These are phyloP conservation scores for Phaffomyces opuntiae DNA, from an alignment of 805 yeast species.

Conservation along the genomic window DNA sequence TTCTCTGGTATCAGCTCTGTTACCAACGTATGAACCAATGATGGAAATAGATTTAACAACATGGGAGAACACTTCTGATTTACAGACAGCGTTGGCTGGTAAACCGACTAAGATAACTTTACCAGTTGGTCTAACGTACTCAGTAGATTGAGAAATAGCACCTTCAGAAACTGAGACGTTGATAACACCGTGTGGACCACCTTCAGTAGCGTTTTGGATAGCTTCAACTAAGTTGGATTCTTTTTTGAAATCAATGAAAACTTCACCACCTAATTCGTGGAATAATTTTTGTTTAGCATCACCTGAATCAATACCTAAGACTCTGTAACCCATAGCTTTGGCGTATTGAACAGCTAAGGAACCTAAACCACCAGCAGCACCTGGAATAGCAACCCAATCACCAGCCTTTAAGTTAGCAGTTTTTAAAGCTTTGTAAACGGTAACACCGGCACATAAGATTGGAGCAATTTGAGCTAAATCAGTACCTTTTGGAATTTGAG, in stretches of 20 bases:
- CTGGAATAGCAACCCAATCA: constrained; percentile 69
- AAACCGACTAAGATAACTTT: constrained; percentile 56
- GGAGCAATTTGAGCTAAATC: constrained; percentile 56
- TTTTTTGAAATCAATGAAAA: constrained; percentile 49
- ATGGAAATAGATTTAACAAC: constrained; percentile 50
- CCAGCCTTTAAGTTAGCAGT: constrained; percentile 54
- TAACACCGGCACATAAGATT: constrained; percentile 35
- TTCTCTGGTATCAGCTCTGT: constrained; percentile 80
- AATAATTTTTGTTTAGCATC: constrained; percentile 53
- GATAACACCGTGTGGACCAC: constrained; percentile 58
- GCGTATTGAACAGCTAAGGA: constrained; percentile 74
- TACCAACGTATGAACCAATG: constrained; percentile 80
- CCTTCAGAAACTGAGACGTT: constrained; percentile 39
- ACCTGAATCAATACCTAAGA: constrained; percentile 72
- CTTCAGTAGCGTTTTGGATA: constrained; percentile 42
- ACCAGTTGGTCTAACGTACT: constrained; percentile 54
- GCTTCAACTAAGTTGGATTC: constrained; percentile 45
- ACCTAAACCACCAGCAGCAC: constrained; percentile 83
- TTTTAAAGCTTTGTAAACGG: constrained; percentile 64
- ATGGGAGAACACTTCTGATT: constrained; percentile 44
- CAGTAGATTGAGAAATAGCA: constrained; percentile 43
- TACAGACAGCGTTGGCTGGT: constrained; percentile 53
- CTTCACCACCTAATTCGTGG: constrained; percentile 58
- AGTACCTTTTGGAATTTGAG: constrained; percentile 51
- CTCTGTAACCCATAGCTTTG: constrained; percentile 69